Evolutionary conservation across 306 rosid species (phyloP).

Genomic region (Sicyos baderoa): DNA sequence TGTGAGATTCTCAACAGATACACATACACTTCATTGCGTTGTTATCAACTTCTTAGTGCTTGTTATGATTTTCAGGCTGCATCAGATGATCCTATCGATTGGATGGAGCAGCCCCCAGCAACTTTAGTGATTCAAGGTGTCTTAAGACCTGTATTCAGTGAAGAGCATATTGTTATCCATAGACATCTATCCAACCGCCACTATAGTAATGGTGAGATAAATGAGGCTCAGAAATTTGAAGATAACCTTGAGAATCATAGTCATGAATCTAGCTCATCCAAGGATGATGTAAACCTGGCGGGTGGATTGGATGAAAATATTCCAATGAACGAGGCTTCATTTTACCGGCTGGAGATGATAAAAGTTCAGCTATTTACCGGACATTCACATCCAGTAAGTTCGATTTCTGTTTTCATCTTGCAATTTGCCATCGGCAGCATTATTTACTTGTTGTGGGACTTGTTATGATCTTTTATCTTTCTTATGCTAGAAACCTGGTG

Average conservation of each 20-base stretch:
- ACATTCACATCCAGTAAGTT: constrained; percentile 53
- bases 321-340: constrained; percentile 44
- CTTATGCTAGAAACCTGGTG: too few species aligned
- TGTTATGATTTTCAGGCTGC: constrained; percentile 46
- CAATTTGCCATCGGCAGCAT: too few species aligned
- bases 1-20: too few species aligned
- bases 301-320: constrained; percentile 32
- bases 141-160: constrained; percentile 75
- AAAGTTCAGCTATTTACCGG: constrained; percentile 63
- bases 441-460: too few species aligned
- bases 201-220: constrained; percentile 28
- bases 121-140: constrained; percentile 81
- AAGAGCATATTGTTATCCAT: constrained; percentile 66
- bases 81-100: constrained; percentile 75
- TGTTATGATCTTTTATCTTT: too few species aligned
- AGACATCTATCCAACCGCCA: constrained; percentile 52
- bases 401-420: neutral
- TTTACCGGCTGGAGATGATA: constrained; percentile 72
- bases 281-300: neutral
- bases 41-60: neutral
- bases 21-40: neutral
- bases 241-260: constrained; percentile 36
- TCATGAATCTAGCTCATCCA: constrained; percentile 37
- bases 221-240: constrained; percentile 22
- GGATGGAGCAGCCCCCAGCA: constrained; percentile 93